Percentiles rank a stretch among this genome's conserved stretches.
phyloP scores from a whole-genome alignment of 257 asterid genomes.

The Ehretia macrophylla region DNA sequence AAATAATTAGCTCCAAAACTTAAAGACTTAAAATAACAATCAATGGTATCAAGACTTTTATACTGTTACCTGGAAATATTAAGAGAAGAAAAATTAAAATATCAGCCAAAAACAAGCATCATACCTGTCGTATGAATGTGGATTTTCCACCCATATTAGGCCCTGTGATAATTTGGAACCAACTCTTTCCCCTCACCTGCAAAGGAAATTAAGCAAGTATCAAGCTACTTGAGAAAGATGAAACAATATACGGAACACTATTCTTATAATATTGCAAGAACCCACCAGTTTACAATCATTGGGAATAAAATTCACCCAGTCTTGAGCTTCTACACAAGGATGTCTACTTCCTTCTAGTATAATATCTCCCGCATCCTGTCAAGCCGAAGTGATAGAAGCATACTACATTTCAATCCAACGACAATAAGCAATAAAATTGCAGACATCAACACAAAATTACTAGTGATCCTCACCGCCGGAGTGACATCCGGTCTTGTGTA shows the following conservation, averaged over 20 bases:
- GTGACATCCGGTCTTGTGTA: conserved; percentile 81
- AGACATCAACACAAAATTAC: conserved; percentile 8
- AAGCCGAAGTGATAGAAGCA: conserved; percentile 19
- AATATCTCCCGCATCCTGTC: conserved; percentile 84
- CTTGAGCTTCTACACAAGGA: conserved; percentile 99
- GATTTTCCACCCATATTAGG: conserved; percentile 99
- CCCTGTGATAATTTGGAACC: conserved; percentile 98
- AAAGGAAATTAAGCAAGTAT: conserved; percentile 18
- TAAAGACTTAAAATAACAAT: too few species aligned
- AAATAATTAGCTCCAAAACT: too few species aligned
- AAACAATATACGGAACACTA: conserved; percentile 13
- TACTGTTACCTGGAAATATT: too few species aligned
- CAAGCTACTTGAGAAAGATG: conserved; percentile 12
- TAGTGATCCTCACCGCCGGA: conserved; percentile 50
- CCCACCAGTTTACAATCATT: conserved; percentile 94
- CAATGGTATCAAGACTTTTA: too few species aligned
- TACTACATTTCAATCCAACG: conserved; percentile 9
- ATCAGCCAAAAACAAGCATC: conserved; percentile 1
- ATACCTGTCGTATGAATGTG: conserved; percentile 90
- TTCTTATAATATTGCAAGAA: conserved; percentile 19
- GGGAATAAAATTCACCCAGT: conserved; percentile 97
- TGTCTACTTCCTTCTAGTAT: conserved; percentile 91
- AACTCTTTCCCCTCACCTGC: conserved; percentile 79
- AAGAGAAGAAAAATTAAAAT: too few species aligned
- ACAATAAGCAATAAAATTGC: not conserved